These are phyloP conservation scores for Rosa chinensis DNA, from an alignment of 306 rosid genomes.

Conservation along the genomic window DNA sequence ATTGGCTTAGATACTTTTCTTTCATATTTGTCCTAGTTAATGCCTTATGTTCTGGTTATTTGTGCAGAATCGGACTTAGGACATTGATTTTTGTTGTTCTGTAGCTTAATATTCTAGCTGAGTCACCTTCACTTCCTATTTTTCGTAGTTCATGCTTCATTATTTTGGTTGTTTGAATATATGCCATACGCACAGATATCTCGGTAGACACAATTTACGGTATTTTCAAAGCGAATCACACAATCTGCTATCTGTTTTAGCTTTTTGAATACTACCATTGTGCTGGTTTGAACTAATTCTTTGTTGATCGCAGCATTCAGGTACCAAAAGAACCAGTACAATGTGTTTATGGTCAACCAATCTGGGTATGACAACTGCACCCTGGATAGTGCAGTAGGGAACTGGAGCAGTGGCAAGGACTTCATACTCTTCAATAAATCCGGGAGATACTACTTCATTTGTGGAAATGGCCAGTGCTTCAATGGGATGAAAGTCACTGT, in stretches of 20 bases:
- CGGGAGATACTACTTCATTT: slow-evolving; percentile 74
- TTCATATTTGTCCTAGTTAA: not conserved
- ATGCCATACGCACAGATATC: not conserved
- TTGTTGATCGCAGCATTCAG: slow-evolving; percentile 60
- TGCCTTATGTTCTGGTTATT: not conserved
- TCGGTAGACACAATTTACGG: not conserved
- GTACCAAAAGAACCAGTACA: slow-evolving; percentile 83
- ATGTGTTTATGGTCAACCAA: slow-evolving; percentile 88
- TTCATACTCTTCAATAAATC: slow-evolving; percentile 61
- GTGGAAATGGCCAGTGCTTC: slow-evolving; percentile 86
- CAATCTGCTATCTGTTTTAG: not conserved
- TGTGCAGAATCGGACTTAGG: not conserved
- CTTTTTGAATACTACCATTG: not conserved
- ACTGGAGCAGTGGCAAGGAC: slow-evolving; percentile 91
- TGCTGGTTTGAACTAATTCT: not conserved
- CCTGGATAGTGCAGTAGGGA: slow-evolving; percentile 72
- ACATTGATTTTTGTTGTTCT: not conserved
- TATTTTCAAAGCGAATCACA: not conserved
- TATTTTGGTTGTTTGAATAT: not conserved
- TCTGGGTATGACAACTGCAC: slow-evolving; percentile 93
- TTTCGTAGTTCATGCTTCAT: not conserved
- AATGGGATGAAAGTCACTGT: slow-evolving; percentile 83
- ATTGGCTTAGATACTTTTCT: not conserved
- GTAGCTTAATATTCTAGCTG: not conserved
- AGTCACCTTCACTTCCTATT: not conserved